Conservation (phyloP, 140 eudicot genomes). For the Cichorium intybus region DNA sequence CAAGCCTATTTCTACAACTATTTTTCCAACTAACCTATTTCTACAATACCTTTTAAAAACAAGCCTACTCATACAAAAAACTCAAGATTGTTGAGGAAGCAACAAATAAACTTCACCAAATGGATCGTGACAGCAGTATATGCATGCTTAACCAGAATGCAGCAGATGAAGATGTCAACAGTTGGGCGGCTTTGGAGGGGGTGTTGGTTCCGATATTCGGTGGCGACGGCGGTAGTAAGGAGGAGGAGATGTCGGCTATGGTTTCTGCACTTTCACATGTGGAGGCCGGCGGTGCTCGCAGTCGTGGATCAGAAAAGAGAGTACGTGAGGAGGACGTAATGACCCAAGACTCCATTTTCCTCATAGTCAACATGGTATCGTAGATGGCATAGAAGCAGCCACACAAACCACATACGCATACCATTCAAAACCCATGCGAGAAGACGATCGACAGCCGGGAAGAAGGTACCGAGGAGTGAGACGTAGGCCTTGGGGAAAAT, state of each 20-base stretch:
- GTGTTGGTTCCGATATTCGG: too few relatives aligned
- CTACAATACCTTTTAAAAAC: too few relatives aligned
- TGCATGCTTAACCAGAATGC: too few relatives aligned
- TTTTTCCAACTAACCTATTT: too few relatives aligned
- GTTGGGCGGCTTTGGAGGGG: too few relatives aligned
- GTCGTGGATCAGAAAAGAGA: not conserved
- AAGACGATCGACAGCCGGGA: not conserved
- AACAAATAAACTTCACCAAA: too few relatives aligned
- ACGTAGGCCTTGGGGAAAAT: conserved; percentile 64
- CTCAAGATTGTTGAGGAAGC: too few relatives aligned
- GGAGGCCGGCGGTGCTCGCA: conserved; percentile 25
- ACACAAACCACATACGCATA: conserved; percentile 15
- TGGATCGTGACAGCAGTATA: too few relatives aligned
- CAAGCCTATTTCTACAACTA: too few relatives aligned
- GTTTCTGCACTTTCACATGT: conserved; percentile 53
- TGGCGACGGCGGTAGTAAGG: too few relatives aligned
- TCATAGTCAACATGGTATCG: not conserved
- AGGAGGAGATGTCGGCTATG: conserved; percentile 44
- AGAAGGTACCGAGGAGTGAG: conserved; percentile 48
- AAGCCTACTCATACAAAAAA: too few relatives aligned
- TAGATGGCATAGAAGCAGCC: conserved; percentile 1
- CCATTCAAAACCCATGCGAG: conserved; percentile 1
- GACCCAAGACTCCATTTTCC: not conserved
- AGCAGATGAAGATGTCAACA: too few relatives aligned
- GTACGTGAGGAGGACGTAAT: not conserved